These are phyloP conservation scores for Chlorella vulgaris DNA, from an alignment of 139 green algal species.

Conservation along the genomic window DNA sequence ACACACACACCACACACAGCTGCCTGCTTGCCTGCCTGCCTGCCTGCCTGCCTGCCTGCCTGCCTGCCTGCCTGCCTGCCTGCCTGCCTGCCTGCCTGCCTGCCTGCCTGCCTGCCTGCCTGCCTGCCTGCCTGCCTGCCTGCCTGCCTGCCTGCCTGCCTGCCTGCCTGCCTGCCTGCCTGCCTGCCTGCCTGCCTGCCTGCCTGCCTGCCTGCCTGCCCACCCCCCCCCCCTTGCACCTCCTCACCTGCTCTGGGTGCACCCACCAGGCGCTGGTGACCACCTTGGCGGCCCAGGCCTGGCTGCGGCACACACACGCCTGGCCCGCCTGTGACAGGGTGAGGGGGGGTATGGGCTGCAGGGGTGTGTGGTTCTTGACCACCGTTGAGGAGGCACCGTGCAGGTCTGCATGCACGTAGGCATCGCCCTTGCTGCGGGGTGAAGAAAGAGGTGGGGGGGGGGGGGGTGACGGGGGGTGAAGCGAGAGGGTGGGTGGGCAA, in stretches of 20 bases:
- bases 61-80: too few relatives aligned
- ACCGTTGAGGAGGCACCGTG: slow-evolving; percentile 92
- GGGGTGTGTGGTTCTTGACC: slow-evolving; percentile 77
- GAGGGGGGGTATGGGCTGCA: slow-evolving; percentile 68
- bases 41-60: too few relatives aligned
- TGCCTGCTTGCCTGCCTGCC: too few relatives aligned
- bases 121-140: too few relatives aligned
- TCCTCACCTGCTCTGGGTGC: slow-evolving; percentile 78
- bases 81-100: too few relatives aligned
- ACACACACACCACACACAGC: too few relatives aligned
- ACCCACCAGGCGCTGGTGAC: slow-evolving; percentile 96
- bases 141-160: too few relatives aligned
- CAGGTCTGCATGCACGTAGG: slow-evolving; percentile 95
- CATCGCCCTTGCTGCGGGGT: slow-evolving; percentile 60
- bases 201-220: neutral
- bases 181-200: neutral
- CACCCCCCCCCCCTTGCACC: neutral
- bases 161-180: too few relatives aligned
- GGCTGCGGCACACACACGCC: slow-evolving; percentile 85
- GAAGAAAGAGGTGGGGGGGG: neutral
- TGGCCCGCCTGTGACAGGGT: slow-evolving; percentile 80
- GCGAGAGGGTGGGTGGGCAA: too few relatives aligned
- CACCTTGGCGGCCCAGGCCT: slow-evolving; percentile 93
- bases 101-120: too few relatives aligned
- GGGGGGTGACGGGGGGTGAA: neutral